phyloP scores from a whole-genome alignment of 345 rosid genomes.

The thale cress (Arabidopsis thaliana) region TAIR10.1 NC_003071.7:12668001-12668500 shows the following conservation, averaged over 20 bases:
- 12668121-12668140: conserved; percentile 98
- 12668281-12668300: conserved; percentile 99
- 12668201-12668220: conserved; percentile 93
- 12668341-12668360: conserved; percentile 97
- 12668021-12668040: conserved; percentile 78
- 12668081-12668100: conserved; percentile 90
- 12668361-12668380: conserved; percentile 97
- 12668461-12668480: conserved; percentile 85
- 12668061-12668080: conserved; percentile 96
- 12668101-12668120: conserved; percentile 95
- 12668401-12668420: conserved; percentile 97
- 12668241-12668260: conserved; percentile 98
- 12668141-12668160: conserved; percentile 95
- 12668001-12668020: conserved; percentile 88
- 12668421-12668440: conserved; percentile 96
- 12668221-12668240: conserved; percentile 96
- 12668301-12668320: conserved; percentile 99
- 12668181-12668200: conserved; percentile 96
- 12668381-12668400: conserved; percentile 95
- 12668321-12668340: conserved; percentile 99
- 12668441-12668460: conserved; percentile 93
- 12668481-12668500: conserved; percentile 99
- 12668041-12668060: conserved; percentile 98
- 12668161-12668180: conserved; percentile 98
- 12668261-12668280: conserved; percentile 97